These are phyloP conservation scores for Leptographium procerum DNA, from an alignment of 2,329 filamentous ascomycete species.

Conservation along the genomic window DNA sequence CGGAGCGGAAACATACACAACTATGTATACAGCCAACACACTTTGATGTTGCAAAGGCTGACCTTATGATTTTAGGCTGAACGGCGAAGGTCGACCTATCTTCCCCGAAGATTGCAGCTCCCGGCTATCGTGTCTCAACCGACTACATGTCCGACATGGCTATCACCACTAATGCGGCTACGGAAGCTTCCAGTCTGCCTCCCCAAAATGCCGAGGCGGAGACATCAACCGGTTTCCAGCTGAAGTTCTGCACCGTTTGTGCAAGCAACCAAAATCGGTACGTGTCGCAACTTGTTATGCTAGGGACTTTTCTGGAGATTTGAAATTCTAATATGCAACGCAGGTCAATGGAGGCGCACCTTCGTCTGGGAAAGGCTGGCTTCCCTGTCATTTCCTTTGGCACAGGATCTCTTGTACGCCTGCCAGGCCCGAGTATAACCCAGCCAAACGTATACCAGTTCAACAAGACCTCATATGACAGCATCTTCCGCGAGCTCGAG, in stretches of 20 bases:
- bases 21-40: neutral
- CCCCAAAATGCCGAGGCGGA: constrained; percentile 33
- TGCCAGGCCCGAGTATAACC: constrained; percentile 81
- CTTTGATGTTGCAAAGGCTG: neutral
- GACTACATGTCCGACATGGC: constrained; percentile 2
- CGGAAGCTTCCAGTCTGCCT: neutral
- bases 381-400: constrained; percentile 98
- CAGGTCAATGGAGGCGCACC: constrained; percentile 97
- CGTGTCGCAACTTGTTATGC: constrained; percentile 13
- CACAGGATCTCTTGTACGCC: constrained; percentile 84
- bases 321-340: neutral
- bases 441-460: constrained; percentile 98
- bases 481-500: constrained; percentile 86
- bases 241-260: constrained; percentile 98
- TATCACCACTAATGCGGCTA: neutral
- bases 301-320: neutral
- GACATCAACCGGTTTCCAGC: constrained; percentile 58
- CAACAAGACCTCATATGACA: constrained; percentile 90
- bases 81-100: neutral
- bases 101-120: neutral
- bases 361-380: constrained; percentile 71
- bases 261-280: constrained; percentile 96
- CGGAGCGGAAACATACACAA: neutral
- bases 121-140: neutral
- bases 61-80: neutral